Conservation (phyloP, 2,329 filamentous ascomycete genomes). For the Diaporthe helianthi region DNA sequence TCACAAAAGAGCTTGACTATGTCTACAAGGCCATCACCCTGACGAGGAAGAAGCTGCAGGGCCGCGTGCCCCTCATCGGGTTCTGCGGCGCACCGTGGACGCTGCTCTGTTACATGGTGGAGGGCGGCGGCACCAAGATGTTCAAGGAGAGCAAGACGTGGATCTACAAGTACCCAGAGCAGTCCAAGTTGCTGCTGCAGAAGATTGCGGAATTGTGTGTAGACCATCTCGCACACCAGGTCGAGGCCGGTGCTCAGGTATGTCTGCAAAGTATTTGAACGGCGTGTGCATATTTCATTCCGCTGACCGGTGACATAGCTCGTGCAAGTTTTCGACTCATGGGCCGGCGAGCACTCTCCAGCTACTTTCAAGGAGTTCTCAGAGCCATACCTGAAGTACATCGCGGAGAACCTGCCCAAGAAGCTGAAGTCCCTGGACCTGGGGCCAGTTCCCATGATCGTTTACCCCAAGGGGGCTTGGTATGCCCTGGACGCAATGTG, state of each 20-base stretch:
- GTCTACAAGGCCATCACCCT: slow-evolving; percentile 95
- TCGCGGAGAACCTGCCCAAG: slow-evolving; percentile 79
- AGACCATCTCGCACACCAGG: slow-evolving; percentile 91
- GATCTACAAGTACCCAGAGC: slow-evolving; percentile 88
- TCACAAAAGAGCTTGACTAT: slow-evolving; percentile 84
- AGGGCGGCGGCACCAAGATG: slow-evolving; percentile 94
- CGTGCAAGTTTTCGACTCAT: slow-evolving; percentile 97
- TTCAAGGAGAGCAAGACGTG: slow-evolving; percentile 95
- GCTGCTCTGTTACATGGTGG: slow-evolving; percentile 97
- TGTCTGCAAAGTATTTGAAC: slow-evolving; percentile 27
- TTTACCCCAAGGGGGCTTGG: slow-evolving; percentile 98
- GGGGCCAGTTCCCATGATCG: slow-evolving; percentile 90
- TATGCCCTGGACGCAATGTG: slow-evolving; percentile 89
- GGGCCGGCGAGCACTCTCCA: slow-evolving; percentile 93
- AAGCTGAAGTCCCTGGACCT: slow-evolving; percentile 76
- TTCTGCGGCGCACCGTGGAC: slow-evolving; percentile 99
- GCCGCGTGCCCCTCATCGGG: slow-evolving; percentile 89
- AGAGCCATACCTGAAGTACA: slow-evolving; percentile 84
- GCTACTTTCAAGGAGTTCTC: slow-evolving; percentile 83
- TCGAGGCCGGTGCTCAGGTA: slow-evolving; percentile 90
- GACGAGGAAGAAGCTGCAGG: slow-evolving; percentile 85
- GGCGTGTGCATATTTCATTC: too few species aligned
- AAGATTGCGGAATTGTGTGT: slow-evolving; percentile 96
- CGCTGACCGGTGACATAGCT: slow-evolving; percentile 57
- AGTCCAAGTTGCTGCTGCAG: slow-evolving; percentile 80